Conservation (phyloP, 1,284 basidiomycete genomes). For the Cutaneotrichosporon sp. region DNA sequence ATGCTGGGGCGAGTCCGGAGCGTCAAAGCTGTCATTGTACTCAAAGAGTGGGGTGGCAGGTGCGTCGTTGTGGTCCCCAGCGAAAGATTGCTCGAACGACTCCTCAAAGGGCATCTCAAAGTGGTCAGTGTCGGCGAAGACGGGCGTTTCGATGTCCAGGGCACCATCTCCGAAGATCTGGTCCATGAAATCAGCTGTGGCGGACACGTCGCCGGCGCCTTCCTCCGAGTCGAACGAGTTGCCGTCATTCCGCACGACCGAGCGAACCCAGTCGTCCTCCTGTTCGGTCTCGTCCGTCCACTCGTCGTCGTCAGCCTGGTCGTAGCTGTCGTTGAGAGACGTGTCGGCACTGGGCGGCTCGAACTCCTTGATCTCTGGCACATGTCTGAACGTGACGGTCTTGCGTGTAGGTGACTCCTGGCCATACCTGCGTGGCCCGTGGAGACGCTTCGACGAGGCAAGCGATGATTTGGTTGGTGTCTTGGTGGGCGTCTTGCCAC, state of each 20-base stretch:
- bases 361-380: constrained; percentile 83
- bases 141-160: constrained; percentile 31
- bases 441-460: constrained; percentile 64
- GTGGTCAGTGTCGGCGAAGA: constrained; percentile 30
- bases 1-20: constrained; percentile 14
- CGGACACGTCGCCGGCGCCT: constrained; percentile 27
- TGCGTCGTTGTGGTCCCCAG: constrained; percentile 9
- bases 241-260: constrained; percentile 4
- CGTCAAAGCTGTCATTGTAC: constrained; percentile 4
- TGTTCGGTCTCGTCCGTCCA: constrained; percentile 34
- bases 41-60: constrained; percentile 26
- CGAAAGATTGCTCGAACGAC: background rate
- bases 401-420: constrained; percentile 57
- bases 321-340: constrained; percentile 44
- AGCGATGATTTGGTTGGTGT: constrained; percentile 61
- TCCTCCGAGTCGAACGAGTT: constrained; percentile 13
- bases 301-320: constrained; percentile 51
- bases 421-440: constrained; percentile 61
- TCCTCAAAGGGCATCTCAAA: constrained; percentile 8
- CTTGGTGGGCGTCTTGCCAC: constrained; percentile 49
- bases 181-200: constrained; percentile 48
- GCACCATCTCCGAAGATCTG: constrained; percentile 46
- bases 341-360: constrained; percentile 60
- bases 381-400: constrained; percentile 79
- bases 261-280: constrained; percentile 7